These are phyloP conservation scores for Russula earlei DNA, from an alignment of 768 basidiomycete species.

Conservation along the genomic window DNA sequence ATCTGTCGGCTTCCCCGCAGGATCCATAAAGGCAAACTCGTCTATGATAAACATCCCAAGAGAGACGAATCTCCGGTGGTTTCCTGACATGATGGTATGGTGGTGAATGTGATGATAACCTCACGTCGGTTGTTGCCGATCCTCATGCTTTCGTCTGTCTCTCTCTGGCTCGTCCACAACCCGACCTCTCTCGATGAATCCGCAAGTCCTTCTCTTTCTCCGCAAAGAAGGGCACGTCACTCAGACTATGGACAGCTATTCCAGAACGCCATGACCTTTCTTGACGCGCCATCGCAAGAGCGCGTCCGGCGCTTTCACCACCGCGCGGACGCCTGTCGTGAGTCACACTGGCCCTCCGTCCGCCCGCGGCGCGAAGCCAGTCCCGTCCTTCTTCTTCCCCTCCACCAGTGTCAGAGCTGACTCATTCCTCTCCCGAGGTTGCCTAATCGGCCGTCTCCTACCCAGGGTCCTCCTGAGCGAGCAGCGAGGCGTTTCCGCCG, in stretches of 20 bases:
- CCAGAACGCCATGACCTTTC: slow-evolving; percentile 42
- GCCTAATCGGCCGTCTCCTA: slow-evolving; percentile 67
- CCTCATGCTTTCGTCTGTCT: neutral
- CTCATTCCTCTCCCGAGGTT: slow-evolving; percentile 37
- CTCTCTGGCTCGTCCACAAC: slow-evolving; percentile 16
- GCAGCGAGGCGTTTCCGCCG: slow-evolving; percentile 41
- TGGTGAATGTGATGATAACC: too few relatives aligned
- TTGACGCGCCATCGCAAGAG: slow-evolving; percentile 48
- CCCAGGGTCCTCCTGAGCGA: slow-evolving; percentile 53
- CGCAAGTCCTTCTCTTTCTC: slow-evolving; percentile 1
- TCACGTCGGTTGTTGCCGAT: neutral
- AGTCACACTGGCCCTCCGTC: neutral
- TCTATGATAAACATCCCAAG: slow-evolving; percentile 91
- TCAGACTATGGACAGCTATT: slow-evolving; percentile 41
- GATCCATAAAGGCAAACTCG: slow-evolving; percentile 55
- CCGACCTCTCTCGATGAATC: slow-evolving; percentile 14
- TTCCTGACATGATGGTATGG: slow-evolving; percentile 1
- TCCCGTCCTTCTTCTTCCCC: neutral
- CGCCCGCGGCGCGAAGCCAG: too few relatives aligned
- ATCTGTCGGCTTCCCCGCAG: slow-evolving; percentile 43
- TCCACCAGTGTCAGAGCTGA: neutral
- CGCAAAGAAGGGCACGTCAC: neutral
- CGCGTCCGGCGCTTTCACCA: slow-evolving; percentile 59
- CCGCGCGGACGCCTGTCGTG: slow-evolving; percentile 70
- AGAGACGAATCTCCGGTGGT: slow-evolving; percentile 39